Evolutionary conservation across 768 basidiomycete species (phyloP).

Genomic region (Dacryopinax spathularia): DNA sequence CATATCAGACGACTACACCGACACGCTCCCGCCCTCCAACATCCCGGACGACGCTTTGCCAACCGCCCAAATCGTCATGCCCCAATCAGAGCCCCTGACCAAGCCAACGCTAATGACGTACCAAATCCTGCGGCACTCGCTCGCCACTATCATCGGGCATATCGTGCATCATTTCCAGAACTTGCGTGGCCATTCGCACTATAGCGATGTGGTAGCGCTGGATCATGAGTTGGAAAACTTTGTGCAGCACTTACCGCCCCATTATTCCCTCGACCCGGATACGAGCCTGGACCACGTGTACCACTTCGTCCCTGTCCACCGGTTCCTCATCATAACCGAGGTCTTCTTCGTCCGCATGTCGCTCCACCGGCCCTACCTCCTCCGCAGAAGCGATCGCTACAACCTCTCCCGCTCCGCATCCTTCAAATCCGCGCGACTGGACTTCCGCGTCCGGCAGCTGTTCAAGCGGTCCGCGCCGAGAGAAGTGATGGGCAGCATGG

Average conservation of each 20-base stretch:
- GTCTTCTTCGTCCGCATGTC: constrained; percentile 74
- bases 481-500: constrained; percentile 53
- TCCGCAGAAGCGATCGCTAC: constrained; percentile 71
- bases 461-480: constrained; percentile 49
- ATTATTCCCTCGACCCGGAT: constrained; percentile 64
- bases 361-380: constrained; percentile 74
- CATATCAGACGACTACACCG: constrained; percentile 80
- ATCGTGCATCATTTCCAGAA: constrained; percentile 91
- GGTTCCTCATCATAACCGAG: constrained; percentile 81
- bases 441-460: constrained; percentile 61
- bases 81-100: constrained; percentile 24
- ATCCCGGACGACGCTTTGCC: constrained; percentile 38
- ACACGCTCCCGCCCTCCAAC: constrained; percentile 53
- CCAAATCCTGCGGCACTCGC: constrained; percentile 67
- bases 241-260: constrained; percentile 59
- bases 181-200: constrained; percentile 60
- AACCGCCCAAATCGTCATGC: constrained; percentile 3
- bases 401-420: constrained; percentile 69
- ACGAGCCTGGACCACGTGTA: constrained; percentile 53
- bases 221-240: constrained; percentile 76
- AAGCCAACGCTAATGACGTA: constrained; percentile 76
- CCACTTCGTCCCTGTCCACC: constrained; percentile 61
- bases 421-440: constrained; percentile 80
- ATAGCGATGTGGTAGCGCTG: constrained; percentile 63
- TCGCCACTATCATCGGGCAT: constrained; percentile 73